Conservation (phyloP, 169 alveolate species). For the Eimeria praecox region DNA sequence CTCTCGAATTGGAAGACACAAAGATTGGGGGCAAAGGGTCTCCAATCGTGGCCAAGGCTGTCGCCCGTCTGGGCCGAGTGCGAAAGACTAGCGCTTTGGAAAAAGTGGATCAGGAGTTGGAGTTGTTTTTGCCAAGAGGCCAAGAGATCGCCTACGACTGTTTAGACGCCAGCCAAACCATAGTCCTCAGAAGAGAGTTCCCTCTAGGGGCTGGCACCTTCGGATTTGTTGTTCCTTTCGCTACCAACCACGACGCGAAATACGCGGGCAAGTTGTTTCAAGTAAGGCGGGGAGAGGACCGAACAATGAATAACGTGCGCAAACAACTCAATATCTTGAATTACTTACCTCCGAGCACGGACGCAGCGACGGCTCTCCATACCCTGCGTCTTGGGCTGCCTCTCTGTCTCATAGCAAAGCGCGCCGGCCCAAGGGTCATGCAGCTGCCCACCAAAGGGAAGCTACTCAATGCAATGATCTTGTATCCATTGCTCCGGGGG, state of each 20-base stretch:
- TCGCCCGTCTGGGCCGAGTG: neutral
- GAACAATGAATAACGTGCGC: neutral
- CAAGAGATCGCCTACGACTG: neutral
- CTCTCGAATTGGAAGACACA: neutral
- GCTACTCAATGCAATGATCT: slow-evolving; percentile 1
- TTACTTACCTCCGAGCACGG: neutral
- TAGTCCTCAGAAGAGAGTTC: slow-evolving; percentile 13
- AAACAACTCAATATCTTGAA: neutral
- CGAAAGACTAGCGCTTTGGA: neutral
- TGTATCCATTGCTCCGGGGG: slow-evolving; percentile 5
- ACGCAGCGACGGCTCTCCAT: slow-evolving; percentile 30
- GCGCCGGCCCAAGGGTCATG: neutral
- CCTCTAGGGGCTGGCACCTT: slow-evolving; percentile 12
- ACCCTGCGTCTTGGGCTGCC: slow-evolving; percentile 3
- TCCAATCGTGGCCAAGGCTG: slow-evolving; percentile 28
- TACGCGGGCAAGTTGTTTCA: slow-evolving; percentile 38
- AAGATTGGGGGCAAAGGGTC: slow-evolving; percentile 19
- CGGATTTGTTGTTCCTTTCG: slow-evolving; percentile 8
- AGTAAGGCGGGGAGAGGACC: neutral
- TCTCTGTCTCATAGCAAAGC: neutral
- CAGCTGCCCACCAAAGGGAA: neutral
- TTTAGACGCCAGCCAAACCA: neutral
- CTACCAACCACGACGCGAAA: neutral
- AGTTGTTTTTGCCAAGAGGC: neutral
- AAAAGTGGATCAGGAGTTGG: neutral